These are phyloP conservation scores for Aquanectria penicillioides DNA, from an alignment of 2,329 filamentous ascomycete genomes.

Conservation along the genomic window DNA sequence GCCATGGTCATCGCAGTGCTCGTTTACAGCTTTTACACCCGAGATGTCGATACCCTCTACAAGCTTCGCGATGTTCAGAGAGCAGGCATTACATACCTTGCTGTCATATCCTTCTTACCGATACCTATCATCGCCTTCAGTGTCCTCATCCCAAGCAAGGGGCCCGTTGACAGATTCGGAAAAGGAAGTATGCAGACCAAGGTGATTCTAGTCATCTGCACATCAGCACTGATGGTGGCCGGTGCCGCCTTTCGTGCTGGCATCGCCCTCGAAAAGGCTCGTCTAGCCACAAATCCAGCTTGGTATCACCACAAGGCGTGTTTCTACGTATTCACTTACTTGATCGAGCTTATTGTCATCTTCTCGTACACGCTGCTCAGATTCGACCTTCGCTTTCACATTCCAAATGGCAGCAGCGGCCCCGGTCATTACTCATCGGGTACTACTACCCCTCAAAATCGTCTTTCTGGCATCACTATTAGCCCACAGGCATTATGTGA, in stretches of 20 bases:
- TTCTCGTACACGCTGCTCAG: slow-evolving; percentile 71
- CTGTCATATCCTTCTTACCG: slow-evolving; percentile 64
- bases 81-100: slow-evolving; percentile 70
- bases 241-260: slow-evolving; percentile 75
- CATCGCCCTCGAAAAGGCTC: slow-evolving; percentile 62
- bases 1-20: slow-evolving; percentile 71
- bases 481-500: too few species aligned
- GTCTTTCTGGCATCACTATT: too few species aligned
- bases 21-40: slow-evolving; percentile 73
- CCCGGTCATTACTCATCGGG: slow-evolving; percentile 58
- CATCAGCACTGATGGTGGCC: slow-evolving; percentile 67
- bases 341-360: slow-evolving; percentile 76
- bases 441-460: too few species aligned
- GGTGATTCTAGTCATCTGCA: slow-evolving; percentile 66
- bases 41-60: slow-evolving; percentile 56
- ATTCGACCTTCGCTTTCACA: slow-evolving; percentile 77
- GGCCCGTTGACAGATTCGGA: slow-evolving; percentile 60
- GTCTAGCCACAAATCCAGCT: slow-evolving; percentile 59
- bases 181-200: slow-evolving; percentile 72
- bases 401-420: slow-evolving; percentile 73
- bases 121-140: slow-evolving; percentile 67
- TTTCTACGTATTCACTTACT: slow-evolving; percentile 83
- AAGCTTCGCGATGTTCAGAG: slow-evolving; percentile 72
- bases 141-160: slow-evolving; percentile 55
- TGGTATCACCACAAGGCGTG: slow-evolving; percentile 76